A percentile compares a stretch with the other conserved stretches of the same genome.
Conservation (phyloP, 2,329 filamentous ascomycete genomes). For the Colletotrichum falcatum region DNA sequence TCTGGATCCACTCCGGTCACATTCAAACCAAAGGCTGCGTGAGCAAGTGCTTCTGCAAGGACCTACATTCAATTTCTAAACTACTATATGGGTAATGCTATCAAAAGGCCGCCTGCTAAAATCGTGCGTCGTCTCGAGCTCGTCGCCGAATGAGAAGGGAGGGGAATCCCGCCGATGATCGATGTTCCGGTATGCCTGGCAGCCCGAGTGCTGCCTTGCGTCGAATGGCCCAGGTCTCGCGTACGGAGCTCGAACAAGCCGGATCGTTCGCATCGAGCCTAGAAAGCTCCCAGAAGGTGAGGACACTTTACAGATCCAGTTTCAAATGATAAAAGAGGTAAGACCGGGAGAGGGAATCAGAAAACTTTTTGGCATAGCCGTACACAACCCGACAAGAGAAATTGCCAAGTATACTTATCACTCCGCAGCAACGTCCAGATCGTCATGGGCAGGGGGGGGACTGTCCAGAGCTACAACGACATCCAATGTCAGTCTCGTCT, state of each 20-base stretch:
- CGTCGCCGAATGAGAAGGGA: slow-evolving; percentile 2
- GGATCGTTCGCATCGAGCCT: slow-evolving; percentile 41
- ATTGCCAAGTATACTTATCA: slow-evolving; percentile 51
- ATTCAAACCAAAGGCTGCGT: too few species aligned
- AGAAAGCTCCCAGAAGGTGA: slow-evolving; percentile 40
- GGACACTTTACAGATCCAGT: slow-evolving; percentile 40
- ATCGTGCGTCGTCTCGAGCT: slow-evolving; percentile 23
- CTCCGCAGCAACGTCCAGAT: slow-evolving; percentile 95
- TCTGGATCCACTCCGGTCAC: not conserved
- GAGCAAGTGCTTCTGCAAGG: slow-evolving; percentile 8
- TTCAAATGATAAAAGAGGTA: slow-evolving; percentile 23
- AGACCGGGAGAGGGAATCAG: slow-evolving; percentile 29
- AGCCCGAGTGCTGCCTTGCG: slow-evolving; percentile 25
- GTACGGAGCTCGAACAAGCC: slow-evolving; percentile 22
- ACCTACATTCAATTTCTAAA: slow-evolving; percentile 40
- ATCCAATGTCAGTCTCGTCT: slow-evolving; percentile 40
- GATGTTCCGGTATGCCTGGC: slow-evolving; percentile 14
- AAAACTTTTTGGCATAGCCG: slow-evolving; percentile 39
- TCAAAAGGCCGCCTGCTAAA: slow-evolving; percentile 33
- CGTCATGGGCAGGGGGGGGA: slow-evolving; percentile 87
- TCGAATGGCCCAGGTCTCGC: slow-evolving; percentile 28
- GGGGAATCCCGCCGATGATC: slow-evolving; percentile 18
- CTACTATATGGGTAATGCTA: slow-evolving; percentile 33
- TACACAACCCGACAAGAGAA: slow-evolving; percentile 32
- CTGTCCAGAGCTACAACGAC: slow-evolving; percentile 71